Evolutionary conservation across 2,329 filamentous ascomycete genomes (phyloP).

Genomic region (Microcyclospora tardicrescens): DNA sequence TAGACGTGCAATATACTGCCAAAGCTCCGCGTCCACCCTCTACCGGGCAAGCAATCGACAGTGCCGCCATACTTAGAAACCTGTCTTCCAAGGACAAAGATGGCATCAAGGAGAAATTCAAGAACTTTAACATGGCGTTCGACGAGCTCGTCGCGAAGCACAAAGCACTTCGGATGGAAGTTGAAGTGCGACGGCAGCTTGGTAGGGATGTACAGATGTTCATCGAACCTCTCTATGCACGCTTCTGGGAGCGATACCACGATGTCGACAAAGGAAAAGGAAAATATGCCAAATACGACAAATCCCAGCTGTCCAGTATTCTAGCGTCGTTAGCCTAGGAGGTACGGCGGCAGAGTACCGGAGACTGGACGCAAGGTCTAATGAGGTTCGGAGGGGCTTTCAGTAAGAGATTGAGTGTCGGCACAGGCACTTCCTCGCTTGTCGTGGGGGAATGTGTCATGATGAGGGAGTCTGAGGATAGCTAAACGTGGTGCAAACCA

Average conservation of each 20-base stretch:
- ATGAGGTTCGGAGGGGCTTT: neutral
- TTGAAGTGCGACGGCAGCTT: conserved; percentile 69
- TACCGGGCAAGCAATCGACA: conserved; percentile 54
- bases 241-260: conserved; percentile 95
- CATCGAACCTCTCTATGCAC: conserved; percentile 83
- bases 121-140: conserved; percentile 77
- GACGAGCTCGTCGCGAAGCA: conserved; percentile 78
- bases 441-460: neutral
- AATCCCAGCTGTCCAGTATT: conserved; percentile 57
- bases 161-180: conserved; percentile 77
- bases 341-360: conserved; percentile 4
- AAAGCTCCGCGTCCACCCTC: conserved; percentile 59
- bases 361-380: neutral
- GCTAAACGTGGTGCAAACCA: neutral
- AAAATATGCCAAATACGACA: conserved; percentile 97
- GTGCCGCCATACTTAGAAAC: conserved; percentile 68
- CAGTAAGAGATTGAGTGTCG: neutral
- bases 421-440: neutral
- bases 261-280: conserved; percentile 96
- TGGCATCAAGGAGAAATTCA: conserved; percentile 90
- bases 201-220: conserved; percentile 77
- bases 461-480: neutral
- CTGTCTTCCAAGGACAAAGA: conserved; percentile 87
- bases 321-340: conserved; percentile 27
- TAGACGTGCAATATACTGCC: conserved; percentile 87